Percentiles rank a stretch among this genome's conserved stretches.
phyloP scores from a whole-genome alignment of 495 filamentous ascomycete genomes.

The Paragyromitra xinjiangensis region DNA sequence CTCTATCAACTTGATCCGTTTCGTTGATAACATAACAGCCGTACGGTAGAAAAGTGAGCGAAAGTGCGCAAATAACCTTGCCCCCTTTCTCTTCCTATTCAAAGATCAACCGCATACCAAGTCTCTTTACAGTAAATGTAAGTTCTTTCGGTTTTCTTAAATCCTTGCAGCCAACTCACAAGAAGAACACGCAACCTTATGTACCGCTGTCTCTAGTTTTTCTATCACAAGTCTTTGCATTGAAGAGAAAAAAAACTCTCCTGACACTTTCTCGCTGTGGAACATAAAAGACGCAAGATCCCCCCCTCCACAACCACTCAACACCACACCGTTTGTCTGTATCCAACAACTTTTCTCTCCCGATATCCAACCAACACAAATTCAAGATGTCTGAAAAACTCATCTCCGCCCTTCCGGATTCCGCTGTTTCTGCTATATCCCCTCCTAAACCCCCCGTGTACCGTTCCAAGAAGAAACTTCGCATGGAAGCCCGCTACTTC shows the following conservation, averaged over 20 bases:
- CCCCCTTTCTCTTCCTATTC: constrained; percentile 33
- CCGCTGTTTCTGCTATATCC: constrained; percentile 20
- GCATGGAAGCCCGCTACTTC: constrained; percentile 49
- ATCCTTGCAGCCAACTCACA: constrained; percentile 52
- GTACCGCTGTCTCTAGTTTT: constrained; percentile 32
- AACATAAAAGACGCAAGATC: constrained; percentile 38
- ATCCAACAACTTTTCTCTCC: constrained; percentile 19
- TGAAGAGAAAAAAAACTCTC: constrained; percentile 11
- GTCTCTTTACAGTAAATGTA: constrained; percentile 38
- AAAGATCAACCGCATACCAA: constrained; percentile 46
- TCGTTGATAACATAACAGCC: constrained; percentile 49
- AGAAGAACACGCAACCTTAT: constrained; percentile 51
- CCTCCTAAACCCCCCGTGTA: constrained; percentile 31
- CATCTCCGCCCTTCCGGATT: constrained; percentile 23
- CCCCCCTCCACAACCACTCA: constrained; percentile 10
- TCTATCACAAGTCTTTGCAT: constrained; percentile 27
- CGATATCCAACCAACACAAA: constrained; percentile 24
- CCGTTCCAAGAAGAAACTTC: constrained; percentile 48
- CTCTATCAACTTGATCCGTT: constrained; percentile 50
- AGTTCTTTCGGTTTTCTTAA: constrained; percentile 39
- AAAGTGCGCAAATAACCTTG: constrained; percentile 38
- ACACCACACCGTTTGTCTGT: constrained; percentile 36
- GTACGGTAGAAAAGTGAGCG: constrained; percentile 40
- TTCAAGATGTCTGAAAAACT: constrained; percentile 35
- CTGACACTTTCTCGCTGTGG: constrained; percentile 26